Evolutionary conservation across 2,329 filamentous ascomycete species (phyloP).

Genomic region (Phialemonium atrogriseum): DNA sequence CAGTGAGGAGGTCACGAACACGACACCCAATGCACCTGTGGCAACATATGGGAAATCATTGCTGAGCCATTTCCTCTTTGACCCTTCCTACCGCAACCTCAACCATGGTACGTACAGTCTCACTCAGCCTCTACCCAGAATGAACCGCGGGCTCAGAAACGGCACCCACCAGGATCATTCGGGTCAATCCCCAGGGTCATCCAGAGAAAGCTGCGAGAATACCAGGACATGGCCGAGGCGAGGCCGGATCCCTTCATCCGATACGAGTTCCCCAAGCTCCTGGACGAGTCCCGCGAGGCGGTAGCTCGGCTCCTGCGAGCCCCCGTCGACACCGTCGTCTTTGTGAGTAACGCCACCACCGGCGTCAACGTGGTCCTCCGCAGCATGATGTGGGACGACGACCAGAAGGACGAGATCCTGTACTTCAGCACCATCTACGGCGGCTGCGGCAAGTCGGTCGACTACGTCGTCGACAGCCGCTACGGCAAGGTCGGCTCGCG

Average conservation of each 20-base stretch:
- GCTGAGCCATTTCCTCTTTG: slow-evolving; percentile 61
- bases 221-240: slow-evolving; percentile 59
- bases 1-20: too few species aligned
- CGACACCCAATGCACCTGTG: too few species aligned
- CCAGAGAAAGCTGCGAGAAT: slow-evolving; percentile 48
- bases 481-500: slow-evolving; percentile 32
- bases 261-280: slow-evolving; percentile 51
- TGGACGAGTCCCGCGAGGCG: slow-evolving; percentile 57
- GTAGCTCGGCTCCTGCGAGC: slow-evolving; percentile 60
- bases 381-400: slow-evolving; percentile 57
- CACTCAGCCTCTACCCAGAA: slow-evolving; percentile 6
- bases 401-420: slow-evolving; percentile 70
- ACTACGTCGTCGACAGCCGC: slow-evolving; percentile 62
- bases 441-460: slow-evolving; percentile 64
- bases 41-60: slow-evolving; percentile 34
- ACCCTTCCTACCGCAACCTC: slow-evolving; percentile 59
- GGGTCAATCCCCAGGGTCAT: slow-evolving; percentile 64
- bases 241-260: slow-evolving; percentile 70
- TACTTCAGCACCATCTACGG: slow-evolving; percentile 75
- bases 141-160: slow-evolving; percentile 1
- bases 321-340: slow-evolving; percentile 58
- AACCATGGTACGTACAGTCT: slow-evolving; percentile 59
- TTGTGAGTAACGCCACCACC: slow-evolving; percentile 74
- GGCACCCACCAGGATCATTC: slow-evolving; percentile 55
- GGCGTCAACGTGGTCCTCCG: slow-evolving; percentile 74